phyloP scores from a whole-genome alignment of 495 filamentous ascomycete genomes.

The Lasiosphaeriaceae sp. region DNA sequence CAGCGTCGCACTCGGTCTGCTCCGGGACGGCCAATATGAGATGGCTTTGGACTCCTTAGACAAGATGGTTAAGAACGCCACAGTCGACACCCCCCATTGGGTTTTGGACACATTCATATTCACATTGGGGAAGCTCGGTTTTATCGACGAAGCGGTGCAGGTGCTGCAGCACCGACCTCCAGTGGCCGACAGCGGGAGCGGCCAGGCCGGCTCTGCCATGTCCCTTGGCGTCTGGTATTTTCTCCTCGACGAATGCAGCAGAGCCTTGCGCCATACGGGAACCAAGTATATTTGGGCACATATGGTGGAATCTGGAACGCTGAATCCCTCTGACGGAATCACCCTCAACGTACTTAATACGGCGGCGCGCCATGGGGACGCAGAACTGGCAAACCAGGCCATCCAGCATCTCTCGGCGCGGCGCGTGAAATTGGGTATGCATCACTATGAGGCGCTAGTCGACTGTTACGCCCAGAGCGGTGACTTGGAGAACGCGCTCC shows the following conservation, averaged over 20 bases:
- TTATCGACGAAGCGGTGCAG: conserved; percentile 69
- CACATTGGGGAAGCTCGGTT: conserved; percentile 61
- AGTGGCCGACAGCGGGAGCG: conserved; percentile 38
- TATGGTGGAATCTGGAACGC: conserved; percentile 58
- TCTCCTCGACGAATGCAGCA: conserved; percentile 65
- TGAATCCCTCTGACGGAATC: conserved; percentile 63
- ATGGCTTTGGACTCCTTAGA: conserved; percentile 71
- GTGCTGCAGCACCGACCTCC: conserved; percentile 55
- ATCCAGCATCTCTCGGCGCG: conserved; percentile 55
- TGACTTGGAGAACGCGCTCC: conserved; percentile 53
- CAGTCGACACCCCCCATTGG: conserved; percentile 58
- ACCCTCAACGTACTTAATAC: conserved; percentile 63
- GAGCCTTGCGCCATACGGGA: conserved; percentile 33
- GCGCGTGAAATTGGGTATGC: conserved; percentile 46
- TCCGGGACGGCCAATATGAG: conserved; percentile 79
- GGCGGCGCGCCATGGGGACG: conserved; percentile 62
- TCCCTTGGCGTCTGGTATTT: conserved; percentile 56
- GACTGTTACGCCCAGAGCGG: conserved; percentile 58
- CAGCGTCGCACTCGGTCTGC: conserved; percentile 65
- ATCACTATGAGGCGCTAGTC: conserved; percentile 76
- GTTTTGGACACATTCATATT: conserved; percentile 72
- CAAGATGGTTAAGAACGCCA: conserved; percentile 53
- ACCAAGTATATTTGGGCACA: conserved; percentile 54
- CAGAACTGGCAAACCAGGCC: conserved; percentile 62
- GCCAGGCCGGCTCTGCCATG: conserved; percentile 26